These are phyloP conservation scores for Immersiporthe knoxdaviesiana DNA, from an alignment of 2,329 filamentous ascomycete genomes.

Conservation along the genomic window DNA sequence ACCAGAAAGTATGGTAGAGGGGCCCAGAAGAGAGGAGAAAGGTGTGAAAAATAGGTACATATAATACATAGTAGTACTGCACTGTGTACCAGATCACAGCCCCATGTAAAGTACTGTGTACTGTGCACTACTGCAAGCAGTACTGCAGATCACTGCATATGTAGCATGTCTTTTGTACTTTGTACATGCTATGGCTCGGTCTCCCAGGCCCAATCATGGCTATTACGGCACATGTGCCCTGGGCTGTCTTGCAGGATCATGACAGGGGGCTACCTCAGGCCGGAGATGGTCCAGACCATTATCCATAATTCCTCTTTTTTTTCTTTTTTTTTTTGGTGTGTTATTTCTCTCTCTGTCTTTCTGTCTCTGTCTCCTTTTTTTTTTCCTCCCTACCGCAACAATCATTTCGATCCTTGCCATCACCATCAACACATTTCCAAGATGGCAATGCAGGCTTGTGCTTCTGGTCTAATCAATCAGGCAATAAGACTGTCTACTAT, in stretches of 20 bases:
- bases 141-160: too few relatives aligned
- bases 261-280: background rate
- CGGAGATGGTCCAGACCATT: slow-evolving; percentile 9
- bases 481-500: background rate
- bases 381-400: too few relatives aligned
- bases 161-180: too few relatives aligned
- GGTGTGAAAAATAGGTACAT: too few relatives aligned
- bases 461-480: background rate
- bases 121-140: too few relatives aligned
- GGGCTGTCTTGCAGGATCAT: background rate
- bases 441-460: background rate
- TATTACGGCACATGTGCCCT: background rate
- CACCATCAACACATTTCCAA: background rate
- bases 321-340: background rate
- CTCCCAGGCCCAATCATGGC: slow-evolving; percentile 5
- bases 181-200: too few relatives aligned
- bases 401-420: background rate
- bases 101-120: too few relatives aligned
- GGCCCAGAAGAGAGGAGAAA: too few relatives aligned
- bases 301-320: background rate
- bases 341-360: background rate
- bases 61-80: too few relatives aligned
- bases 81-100: too few relatives aligned
- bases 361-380: too few relatives aligned
- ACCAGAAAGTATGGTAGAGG: too few relatives aligned